Evolutionary conservation across 2,329 filamentous ascomycete species (phyloP).

Genomic region (Elsinoe necatrix): DNA sequence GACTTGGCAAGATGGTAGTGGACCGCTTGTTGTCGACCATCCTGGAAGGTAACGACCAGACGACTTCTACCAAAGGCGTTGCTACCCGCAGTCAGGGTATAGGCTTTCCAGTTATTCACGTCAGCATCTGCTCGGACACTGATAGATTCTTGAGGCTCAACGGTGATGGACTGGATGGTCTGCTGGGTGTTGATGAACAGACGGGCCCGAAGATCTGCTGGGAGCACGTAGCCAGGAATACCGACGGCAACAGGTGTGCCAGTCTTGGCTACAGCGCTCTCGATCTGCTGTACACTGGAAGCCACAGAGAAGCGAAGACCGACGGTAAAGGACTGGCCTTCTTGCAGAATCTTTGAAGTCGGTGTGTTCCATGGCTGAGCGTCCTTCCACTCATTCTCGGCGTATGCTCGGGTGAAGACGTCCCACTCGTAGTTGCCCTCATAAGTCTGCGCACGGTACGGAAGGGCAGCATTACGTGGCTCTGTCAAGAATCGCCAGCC

Average conservation of each 20-base stretch:
- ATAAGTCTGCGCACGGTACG: constrained; percentile 48
- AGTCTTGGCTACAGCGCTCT: constrained; percentile 37
- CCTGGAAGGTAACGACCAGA: constrained; percentile 41
- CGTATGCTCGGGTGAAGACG: constrained; percentile 45
- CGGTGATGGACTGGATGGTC: constrained; percentile 34
- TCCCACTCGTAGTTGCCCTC: constrained; percentile 57
- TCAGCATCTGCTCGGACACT: constrained; percentile 26
- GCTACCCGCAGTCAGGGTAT: constrained; percentile 37
- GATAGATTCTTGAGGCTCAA: constrained; percentile 34
- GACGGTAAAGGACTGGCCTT: constrained; percentile 40
- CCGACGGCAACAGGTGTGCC: constrained; percentile 45
- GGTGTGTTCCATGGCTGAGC: constrained; percentile 48
- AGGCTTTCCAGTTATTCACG: constrained; percentile 25
- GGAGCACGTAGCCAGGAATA: constrained; percentile 48
- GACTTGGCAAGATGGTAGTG: constrained; percentile 50
- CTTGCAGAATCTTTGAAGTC: constrained; percentile 38
- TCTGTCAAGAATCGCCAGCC: constrained; percentile 49
- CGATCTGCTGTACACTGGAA: constrained; percentile 39
- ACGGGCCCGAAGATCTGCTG: constrained; percentile 38
- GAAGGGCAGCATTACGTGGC: constrained; percentile 29
- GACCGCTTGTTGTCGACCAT: constrained; percentile 44
- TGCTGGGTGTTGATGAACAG: constrained; percentile 40
- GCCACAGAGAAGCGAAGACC: constrained; percentile 47
- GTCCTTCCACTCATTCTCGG: constrained; percentile 47
- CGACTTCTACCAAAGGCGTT: constrained; percentile 44